Evolutionary conservation across 2,329 filamentous ascomycete genomes (phyloP).

Genomic region (Colletotrichum camelliae): DNA sequence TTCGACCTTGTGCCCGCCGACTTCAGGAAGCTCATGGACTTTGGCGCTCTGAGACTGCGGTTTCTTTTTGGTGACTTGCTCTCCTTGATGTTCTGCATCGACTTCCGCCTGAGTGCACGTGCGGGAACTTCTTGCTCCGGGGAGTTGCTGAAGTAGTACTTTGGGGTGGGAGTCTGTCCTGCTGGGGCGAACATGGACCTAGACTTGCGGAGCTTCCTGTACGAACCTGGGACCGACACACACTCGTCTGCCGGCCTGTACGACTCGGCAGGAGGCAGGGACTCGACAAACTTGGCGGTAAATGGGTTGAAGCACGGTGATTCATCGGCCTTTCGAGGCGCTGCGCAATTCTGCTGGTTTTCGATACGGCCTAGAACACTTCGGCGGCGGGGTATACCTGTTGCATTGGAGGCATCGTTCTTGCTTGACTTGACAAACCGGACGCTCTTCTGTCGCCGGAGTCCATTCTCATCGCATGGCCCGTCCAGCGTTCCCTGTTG

Average conservation of each 20-base stretch:
- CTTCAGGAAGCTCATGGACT: constrained; percentile 60
- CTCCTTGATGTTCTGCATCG: background rate
- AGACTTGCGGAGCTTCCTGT: constrained; percentile 57
- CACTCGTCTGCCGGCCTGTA: constrained; percentile 44
- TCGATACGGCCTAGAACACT: background rate
- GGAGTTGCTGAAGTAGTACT: constrained; percentile 10
- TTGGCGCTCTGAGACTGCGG: constrained; percentile 47
- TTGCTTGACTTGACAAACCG: constrained; percentile 48
- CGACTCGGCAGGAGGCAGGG: constrained; percentile 1
- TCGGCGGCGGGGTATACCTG: background rate
- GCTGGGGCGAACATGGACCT: constrained; percentile 57
- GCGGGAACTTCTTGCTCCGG: background rate
- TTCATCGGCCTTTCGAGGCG: background rate
- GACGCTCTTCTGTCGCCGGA: constrained; percentile 58
- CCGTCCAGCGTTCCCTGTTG: background rate
- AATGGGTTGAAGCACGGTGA: background rate
- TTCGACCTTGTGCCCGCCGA: background rate
- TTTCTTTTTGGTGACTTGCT: background rate
- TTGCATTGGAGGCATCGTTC: background rate
- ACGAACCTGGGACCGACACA: constrained; percentile 52
- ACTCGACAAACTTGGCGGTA: constrained; percentile 8
- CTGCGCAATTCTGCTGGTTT: background rate
- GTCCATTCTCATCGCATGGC: constrained; percentile 13
- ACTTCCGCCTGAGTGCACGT: background rate
- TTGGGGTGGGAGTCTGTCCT: constrained; percentile 11